These are phyloP conservation scores for Saccharum spontaneum DNA, from an alignment of 176 grass and related monocot genomes.

Conservation along the genomic window DNA sequence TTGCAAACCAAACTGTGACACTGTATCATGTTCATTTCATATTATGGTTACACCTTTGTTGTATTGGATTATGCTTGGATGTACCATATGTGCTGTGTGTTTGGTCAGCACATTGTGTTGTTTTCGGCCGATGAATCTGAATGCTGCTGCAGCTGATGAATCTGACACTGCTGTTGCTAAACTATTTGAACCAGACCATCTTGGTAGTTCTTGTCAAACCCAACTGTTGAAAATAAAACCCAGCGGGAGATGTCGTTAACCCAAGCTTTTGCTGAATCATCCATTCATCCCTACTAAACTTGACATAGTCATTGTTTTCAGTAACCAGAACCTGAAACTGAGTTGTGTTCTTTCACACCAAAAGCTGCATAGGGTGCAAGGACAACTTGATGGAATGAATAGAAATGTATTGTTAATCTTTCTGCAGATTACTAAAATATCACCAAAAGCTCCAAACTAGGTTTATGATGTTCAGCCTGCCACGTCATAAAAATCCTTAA, in stretches of 20 bases:
- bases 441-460: background rate
- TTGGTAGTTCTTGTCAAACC: background rate
- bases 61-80: constrained; percentile 5
- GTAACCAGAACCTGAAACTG: background rate
- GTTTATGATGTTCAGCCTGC: background rate
- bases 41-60: background rate
- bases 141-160: background rate
- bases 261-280: background rate
- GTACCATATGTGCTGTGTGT: background rate
- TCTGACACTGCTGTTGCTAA: background rate
- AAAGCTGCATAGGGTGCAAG: background rate
- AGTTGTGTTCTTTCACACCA: background rate
- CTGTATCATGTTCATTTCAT: background rate
- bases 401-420: background rate
- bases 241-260: background rate
- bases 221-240: background rate
- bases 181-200: background rate
- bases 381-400: background rate
- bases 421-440: background rate
- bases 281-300: background rate
- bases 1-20: constrained; percentile 1
- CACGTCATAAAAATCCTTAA: background rate
- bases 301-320: background rate
- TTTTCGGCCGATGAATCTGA: background rate
- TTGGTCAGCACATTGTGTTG: background rate